Evolutionary conservation across 2,329 filamentous ascomycete genomes (phyloP).

Genomic region (Diatrype stigma): DNA sequence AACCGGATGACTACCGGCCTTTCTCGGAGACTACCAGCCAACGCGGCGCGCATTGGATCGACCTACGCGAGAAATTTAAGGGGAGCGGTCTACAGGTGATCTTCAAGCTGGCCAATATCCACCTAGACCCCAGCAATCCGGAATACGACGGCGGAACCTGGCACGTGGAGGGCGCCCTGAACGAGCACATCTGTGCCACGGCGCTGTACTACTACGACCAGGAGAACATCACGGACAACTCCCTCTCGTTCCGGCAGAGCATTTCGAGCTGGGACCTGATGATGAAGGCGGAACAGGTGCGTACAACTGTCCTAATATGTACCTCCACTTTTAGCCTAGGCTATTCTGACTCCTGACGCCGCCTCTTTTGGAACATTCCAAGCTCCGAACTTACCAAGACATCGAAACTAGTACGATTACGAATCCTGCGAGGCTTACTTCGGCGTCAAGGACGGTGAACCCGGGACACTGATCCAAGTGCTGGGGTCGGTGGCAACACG

Average conservation of each 20-base stretch:
- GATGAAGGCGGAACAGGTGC: slow-evolving; percentile 2
- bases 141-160: slow-evolving; percentile 49
- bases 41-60: slow-evolving; percentile 15
- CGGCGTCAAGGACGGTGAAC: slow-evolving; percentile 29
- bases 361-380: slow-evolving; percentile 3
- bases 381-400: slow-evolving; percentile 4
- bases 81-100: slow-evolving; percentile 52
- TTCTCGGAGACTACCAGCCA: slow-evolving; percentile 1
- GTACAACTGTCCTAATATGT: not conserved
- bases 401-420: slow-evolving; percentile 24
- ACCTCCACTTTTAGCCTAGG: no score
- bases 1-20: slow-evolving; percentile 14
- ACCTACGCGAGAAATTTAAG: slow-evolving; percentile 22
- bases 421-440: slow-evolving; percentile 31
- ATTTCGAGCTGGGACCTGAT: slow-evolving; percentile 27
- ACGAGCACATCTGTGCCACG: slow-evolving; percentile 61
- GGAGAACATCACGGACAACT: slow-evolving; percentile 54
- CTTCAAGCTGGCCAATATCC: slow-evolving; percentile 58
- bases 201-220: slow-evolving; percentile 59
- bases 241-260: slow-evolving; percentile 46
- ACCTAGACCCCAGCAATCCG: slow-evolving; percentile 55
- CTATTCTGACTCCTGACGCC: no score
- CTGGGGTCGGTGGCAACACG: slow-evolving; percentile 45
- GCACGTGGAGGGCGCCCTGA: slow-evolving; percentile 53
- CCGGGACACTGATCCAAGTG: slow-evolving; percentile 32